Evolutionary conservation across 805 yeast genomes (phyloP).

Genomic region (Hanseniaspora valbyensis): DNA sequence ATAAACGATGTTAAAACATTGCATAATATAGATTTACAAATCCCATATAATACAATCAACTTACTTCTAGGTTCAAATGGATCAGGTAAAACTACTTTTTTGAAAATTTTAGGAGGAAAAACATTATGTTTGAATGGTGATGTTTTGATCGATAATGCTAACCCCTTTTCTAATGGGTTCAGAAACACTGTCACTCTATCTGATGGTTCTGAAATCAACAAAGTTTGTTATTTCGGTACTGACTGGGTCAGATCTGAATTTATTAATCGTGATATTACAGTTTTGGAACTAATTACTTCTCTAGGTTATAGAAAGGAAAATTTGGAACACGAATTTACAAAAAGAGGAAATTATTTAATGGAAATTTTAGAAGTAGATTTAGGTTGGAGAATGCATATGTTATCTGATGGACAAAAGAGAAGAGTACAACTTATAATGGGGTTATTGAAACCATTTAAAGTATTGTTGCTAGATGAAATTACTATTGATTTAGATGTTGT

Average conservation of each 20-base stretch:
- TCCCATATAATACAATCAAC: constrained; percentile 65
- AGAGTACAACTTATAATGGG: constrained; percentile 94
- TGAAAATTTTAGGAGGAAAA: constrained; percentile 81
- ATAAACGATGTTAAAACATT: constrained; percentile 52
- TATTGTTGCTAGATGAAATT: constrained; percentile 84
- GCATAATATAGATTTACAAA: constrained; percentile 45
- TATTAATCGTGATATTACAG: constrained; percentile 85
- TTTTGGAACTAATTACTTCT: constrained; percentile 60
- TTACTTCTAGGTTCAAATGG: constrained; percentile 89
- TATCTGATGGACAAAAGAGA: constrained; percentile 91
- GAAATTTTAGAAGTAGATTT: constrained; percentile 75
- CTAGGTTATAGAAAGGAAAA: constrained; percentile 59
- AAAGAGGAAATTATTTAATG: constrained; percentile 65
- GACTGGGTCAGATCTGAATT: constrained; percentile 94
- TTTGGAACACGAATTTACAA: constrained; percentile 34
- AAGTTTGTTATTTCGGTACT: constrained; percentile 78
- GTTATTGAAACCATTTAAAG: constrained; percentile 76
- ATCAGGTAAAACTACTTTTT: constrained; percentile 88
- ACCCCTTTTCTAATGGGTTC: constrained; percentile 61
- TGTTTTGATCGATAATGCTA: constrained; percentile 65
- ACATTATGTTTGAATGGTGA: constrained; percentile 67
- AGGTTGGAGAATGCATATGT: constrained; percentile 81
- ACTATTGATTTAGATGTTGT: constrained; percentile 93
- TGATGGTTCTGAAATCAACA: constrained; percentile 26
- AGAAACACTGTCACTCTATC: constrained; percentile 23